Conservation (phyloP, 2,329 filamentous ascomycete genomes). For the Clonostachys rhizophaga region DNA sequence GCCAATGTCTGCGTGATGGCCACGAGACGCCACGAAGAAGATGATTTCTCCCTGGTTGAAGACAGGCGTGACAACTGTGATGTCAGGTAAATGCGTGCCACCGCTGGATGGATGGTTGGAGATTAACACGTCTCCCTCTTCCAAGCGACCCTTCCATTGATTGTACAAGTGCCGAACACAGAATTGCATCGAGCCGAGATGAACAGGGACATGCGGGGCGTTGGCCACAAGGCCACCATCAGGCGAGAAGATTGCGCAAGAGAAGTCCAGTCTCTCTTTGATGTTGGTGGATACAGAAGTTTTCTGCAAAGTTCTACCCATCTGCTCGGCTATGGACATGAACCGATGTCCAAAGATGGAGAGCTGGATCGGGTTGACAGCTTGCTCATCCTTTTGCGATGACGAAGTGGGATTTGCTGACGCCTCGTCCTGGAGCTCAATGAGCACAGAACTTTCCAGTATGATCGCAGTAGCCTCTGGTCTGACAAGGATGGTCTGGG, state of each 20-base stretch:
- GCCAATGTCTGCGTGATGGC: conserved; percentile 32
- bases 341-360: conserved; percentile 51
- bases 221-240: conserved; percentile 31
- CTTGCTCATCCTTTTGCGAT: conserved; percentile 7
- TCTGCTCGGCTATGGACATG: conserved; percentile 56
- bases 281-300: conserved; percentile 54
- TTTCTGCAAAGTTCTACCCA: conserved; percentile 51
- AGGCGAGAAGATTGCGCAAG: conserved; percentile 33
- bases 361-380: conserved; percentile 43
- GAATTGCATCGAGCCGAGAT: conserved; percentile 33
- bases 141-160: conserved; percentile 20
- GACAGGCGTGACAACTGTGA: conserved; percentile 33
- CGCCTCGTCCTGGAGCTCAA: conserved; percentile 12
- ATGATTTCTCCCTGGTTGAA: conserved; percentile 21
- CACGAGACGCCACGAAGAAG: conserved; percentile 30
- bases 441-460: conserved; percentile 18
- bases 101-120: conserved; percentile 31
- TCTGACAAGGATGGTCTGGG: conserved; percentile 20
- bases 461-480: conserved; percentile 16
- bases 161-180: conserved; percentile 28
- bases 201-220: conserved; percentile 32
- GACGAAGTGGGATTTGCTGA: not conserved
- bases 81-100: conserved; percentile 31
- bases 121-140: conserved; percentile 29
- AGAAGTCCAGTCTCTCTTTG: conserved; percentile 35